A percentile compares a stretch with the other conserved stretches of the same genome.
Evolutionary conservation across 2,329 filamentous ascomycete species (phyloP).

Genomic region (Sporothrix sp.): DNA sequence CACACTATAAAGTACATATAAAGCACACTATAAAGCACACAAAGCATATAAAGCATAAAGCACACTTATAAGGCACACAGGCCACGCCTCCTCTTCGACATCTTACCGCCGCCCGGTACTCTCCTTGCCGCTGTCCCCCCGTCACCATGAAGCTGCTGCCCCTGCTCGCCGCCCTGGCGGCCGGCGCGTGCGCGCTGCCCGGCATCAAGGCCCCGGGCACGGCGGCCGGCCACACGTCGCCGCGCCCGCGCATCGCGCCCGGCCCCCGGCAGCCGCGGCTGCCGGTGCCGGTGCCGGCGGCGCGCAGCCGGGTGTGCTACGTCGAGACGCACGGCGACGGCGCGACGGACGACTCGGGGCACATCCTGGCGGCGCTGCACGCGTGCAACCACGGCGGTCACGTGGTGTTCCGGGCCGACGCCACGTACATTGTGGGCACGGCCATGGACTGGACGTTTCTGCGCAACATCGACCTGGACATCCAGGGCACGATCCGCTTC

Average conservation of each 20-base stretch:
- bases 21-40: too few relatives aligned
- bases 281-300: slow-evolving; percentile 21
- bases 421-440: slow-evolving; percentile 43
- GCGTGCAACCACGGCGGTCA: slow-evolving; percentile 52
- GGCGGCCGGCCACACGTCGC: slow-evolving; percentile 8
- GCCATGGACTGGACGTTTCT: slow-evolving; percentile 48
- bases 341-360: slow-evolving; percentile 26
- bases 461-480: slow-evolving; percentile 41
- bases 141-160: background rate
- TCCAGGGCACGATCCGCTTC: slow-evolving; percentile 41
- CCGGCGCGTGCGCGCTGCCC: too few relatives aligned
- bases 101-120: too few relatives aligned
- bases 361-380: slow-evolving; percentile 45
- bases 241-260: slow-evolving; percentile 18
- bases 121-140: too few relatives aligned
- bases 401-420: slow-evolving; percentile 42
- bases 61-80: too few relatives aligned
- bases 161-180: background rate
- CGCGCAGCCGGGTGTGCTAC: slow-evolving; percentile 38
- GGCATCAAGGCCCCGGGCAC: too few relatives aligned
- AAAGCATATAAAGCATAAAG: too few relatives aligned
- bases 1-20: too few relatives aligned
- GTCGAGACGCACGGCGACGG: slow-evolving; percentile 43
- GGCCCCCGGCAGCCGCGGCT: slow-evolving; percentile 20
- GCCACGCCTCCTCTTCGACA: too few relatives aligned